Evolutionary conservation across 2,329 filamentous ascomycete genomes (phyloP).

Genomic region (Sporothrix globosa): DNA sequence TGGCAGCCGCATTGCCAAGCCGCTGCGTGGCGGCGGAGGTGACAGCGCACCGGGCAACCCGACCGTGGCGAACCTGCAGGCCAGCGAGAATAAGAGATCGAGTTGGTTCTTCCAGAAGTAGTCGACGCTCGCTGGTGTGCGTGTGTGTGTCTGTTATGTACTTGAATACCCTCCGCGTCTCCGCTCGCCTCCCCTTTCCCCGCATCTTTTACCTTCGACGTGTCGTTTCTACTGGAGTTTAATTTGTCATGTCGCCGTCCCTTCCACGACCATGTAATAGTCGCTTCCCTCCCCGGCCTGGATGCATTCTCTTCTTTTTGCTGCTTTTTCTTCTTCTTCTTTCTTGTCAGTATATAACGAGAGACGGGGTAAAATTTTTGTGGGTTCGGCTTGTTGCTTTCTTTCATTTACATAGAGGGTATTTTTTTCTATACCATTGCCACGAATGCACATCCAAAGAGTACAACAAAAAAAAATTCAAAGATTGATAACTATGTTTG

Average conservation of each 20-base stretch:
- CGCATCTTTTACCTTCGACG: not conserved
- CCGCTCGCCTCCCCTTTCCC: not conserved
- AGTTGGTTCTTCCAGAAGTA: slow-evolving; percentile 48
- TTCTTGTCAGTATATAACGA: slow-evolving; percentile 30
- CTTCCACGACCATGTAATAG: not conserved
- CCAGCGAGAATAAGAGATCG: slow-evolving; percentile 69
- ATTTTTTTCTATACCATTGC: slow-evolving; percentile 10
- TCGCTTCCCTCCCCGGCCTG: slow-evolving; percentile 19
- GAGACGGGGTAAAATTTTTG: slow-evolving; percentile 17
- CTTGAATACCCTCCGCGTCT: slow-evolving; percentile 7
- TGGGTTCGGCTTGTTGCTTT: slow-evolving; percentile 13
- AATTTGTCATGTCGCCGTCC: not conserved
- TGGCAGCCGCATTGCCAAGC: slow-evolving; percentile 70
- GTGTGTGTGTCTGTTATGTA: not conserved
- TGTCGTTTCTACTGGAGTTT: slow-evolving; percentile 23
- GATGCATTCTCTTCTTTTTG: slow-evolving; percentile 12
- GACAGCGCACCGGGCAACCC: slow-evolving; percentile 53
- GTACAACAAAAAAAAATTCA: slow-evolving; percentile 6
- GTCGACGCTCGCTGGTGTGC: not conserved
- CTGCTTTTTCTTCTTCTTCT: not conserved
- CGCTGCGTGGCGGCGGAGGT: slow-evolving; percentile 63
- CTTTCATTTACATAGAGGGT: slow-evolving; percentile 27
- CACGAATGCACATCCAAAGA: slow-evolving; percentile 17
- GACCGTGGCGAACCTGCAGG: slow-evolving; percentile 60
- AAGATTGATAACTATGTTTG: not conserved